Evolutionary conservation across 768 basidiomycete genomes (phyloP).

Genomic region (Lyophyllum shimeji): DNA sequence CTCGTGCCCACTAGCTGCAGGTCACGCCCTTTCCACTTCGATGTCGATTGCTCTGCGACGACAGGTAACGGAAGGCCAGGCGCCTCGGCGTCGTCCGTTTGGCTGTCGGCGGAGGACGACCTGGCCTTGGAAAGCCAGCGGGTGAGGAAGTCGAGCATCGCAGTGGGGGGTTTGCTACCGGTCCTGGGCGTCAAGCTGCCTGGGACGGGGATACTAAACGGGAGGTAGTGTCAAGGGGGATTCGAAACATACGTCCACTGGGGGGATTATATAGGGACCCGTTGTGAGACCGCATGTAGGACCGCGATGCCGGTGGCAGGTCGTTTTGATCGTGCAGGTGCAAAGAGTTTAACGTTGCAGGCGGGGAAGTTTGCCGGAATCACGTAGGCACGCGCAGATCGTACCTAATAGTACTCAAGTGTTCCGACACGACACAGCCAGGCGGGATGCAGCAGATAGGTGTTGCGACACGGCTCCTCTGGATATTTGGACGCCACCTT

Average conservation of each 20-base stretch:
- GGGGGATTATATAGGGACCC: constrained; percentile 16
- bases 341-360: constrained; percentile 7
- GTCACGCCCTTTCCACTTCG: constrained; percentile 17
- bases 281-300: constrained; percentile 12
- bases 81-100: constrained; percentile 16
- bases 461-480: not conserved
- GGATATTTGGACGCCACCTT: too few species aligned
- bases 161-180: constrained; percentile 1
- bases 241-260: constrained; percentile 10
- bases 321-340: constrained; percentile 5
- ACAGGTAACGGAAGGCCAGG: constrained; percentile 28
- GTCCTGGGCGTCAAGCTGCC: constrained; percentile 9
- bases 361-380: not conserved
- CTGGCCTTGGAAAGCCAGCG: constrained; percentile 21
- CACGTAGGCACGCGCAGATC: not conserved
- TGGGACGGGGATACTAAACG: not conserved
- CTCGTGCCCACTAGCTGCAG: constrained; percentile 17
- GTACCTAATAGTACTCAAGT: not conserved
- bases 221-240: constrained; percentile 13
- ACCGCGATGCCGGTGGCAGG: constrained; percentile 19
- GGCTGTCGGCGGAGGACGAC: not conserved
- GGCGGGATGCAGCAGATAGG: constrained; percentile 3
- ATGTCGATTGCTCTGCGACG: constrained; percentile 19
- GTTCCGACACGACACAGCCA: constrained; percentile 9
- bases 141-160: constrained; percentile 29